A percentile compares a stretch with the other conserved stretches of the same genome.
Evolutionary conservation across 306 rosid genomes (phyloP).

Genomic region (Malus sylvestris): DNA sequence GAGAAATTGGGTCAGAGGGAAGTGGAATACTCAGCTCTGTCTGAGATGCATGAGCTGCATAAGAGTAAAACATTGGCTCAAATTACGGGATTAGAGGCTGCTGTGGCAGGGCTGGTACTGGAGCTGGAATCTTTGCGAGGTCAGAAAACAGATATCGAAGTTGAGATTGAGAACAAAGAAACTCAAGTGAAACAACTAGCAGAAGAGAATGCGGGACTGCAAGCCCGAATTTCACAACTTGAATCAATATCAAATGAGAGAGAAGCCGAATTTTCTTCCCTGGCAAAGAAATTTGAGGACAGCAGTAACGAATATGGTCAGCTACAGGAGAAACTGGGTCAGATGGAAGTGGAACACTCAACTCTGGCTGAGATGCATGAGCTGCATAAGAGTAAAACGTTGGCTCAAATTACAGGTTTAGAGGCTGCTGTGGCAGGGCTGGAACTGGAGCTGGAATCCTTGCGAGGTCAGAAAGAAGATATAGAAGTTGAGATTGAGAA

Average conservation of each 20-base stretch:
- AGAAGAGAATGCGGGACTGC: too few relatives aligned
- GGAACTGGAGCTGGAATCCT: constrained; percentile 36
- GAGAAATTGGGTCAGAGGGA: too few relatives aligned
- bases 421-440: constrained; percentile 35
- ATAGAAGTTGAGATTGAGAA: constrained; percentile 39
- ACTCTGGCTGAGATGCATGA: constrained; percentile 46
- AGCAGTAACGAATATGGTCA: constrained; percentile 19
- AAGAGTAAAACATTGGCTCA: too few relatives aligned
- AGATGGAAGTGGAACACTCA: constrained; percentile 45
- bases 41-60: too few relatives aligned
- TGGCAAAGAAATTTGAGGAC: constrained; percentile 40
- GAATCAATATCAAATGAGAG: constrained; percentile 37
- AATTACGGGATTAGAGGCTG: too few relatives aligned
- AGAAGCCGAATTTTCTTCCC: constrained; percentile 43
- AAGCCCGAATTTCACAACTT: constrained; percentile 29
- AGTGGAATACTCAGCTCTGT: too few relatives aligned
- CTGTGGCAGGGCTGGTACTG: too few relatives aligned
- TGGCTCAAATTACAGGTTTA: constrained; percentile 32
- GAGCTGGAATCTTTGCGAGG: too few relatives aligned
- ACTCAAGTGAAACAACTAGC: too few relatives aligned
- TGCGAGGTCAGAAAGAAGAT: constrained; percentile 39
- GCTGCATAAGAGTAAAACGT: constrained; percentile 35
- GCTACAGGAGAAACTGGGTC: constrained; percentile 40
- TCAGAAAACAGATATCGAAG: too few relatives aligned
- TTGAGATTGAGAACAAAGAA: too few relatives aligned